These are phyloP conservation scores for Antitrichia curtipendula DNA, from an alignment of 225 moss, liverwort and hornwort genomes.

Conservation along the genomic window DNA sequence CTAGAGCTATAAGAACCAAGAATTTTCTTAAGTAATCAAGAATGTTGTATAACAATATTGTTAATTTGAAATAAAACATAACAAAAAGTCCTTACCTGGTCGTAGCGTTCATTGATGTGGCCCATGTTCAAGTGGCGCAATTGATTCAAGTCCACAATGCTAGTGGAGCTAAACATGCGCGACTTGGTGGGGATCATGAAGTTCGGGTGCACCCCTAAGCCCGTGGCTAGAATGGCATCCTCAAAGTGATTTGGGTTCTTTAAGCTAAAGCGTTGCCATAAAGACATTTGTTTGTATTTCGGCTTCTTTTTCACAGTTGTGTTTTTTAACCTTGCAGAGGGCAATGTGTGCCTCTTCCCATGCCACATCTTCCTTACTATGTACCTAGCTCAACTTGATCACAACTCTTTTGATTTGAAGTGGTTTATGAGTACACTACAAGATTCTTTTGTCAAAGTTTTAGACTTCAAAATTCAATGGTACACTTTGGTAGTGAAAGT, in stretches of 20 bases:
- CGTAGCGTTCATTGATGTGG: slow-evolving; percentile 24
- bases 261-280: slow-evolving; percentile 9
- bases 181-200: slow-evolving; percentile 27
- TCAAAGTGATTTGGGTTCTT: background rate
- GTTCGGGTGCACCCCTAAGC: background rate
- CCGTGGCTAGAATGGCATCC: background rate
- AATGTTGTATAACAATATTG: too few relatives aligned
- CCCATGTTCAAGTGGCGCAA: slow-evolving; percentile 36
- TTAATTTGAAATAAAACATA: background rate
- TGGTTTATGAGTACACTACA: too few relatives aligned
- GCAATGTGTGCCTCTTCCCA: background rate
- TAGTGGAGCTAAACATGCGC: background rate
- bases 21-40: background rate
- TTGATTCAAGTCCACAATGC: slow-evolving; percentile 1
- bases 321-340: background rate
- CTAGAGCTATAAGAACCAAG: background rate
- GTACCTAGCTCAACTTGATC: background rate
- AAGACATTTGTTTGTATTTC: background rate
- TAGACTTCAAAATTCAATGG: background rate
- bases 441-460: background rate
- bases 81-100: background rate
- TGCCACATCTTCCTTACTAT: slow-evolving; percentile 2
- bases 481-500: background rate
- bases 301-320: background rate
- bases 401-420: background rate